Percentiles rank a stretch among this genome's conserved stretches.
Conservation (phyloP, 805 yeast genomes). For the Saturnispora sanitii region DNA sequence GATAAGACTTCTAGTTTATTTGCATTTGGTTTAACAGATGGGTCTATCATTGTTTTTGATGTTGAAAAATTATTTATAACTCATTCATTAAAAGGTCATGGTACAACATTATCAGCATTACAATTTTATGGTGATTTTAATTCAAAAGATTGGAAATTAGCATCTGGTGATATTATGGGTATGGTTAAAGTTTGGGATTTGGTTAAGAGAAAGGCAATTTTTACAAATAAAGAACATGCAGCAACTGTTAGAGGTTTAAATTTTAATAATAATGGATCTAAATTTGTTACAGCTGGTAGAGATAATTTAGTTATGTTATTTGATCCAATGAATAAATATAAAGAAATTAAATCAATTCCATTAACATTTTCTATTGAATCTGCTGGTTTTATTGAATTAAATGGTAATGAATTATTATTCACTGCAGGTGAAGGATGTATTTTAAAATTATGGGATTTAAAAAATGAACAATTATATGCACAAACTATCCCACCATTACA, state of each 20-base stretch:
- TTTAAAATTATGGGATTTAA: slow-evolving; percentile 55
- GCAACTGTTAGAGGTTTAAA: slow-evolving; percentile 82
- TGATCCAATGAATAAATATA: slow-evolving; percentile 37
- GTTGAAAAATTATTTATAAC: slow-evolving; percentile 80
- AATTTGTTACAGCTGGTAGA: slow-evolving; percentile 77
- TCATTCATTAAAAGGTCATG: slow-evolving; percentile 89
- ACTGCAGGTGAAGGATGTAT: slow-evolving; percentile 74
- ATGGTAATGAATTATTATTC: slow-evolving; percentile 33
- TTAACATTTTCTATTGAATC: slow-evolving; percentile 64
- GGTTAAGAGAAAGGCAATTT: slow-evolving; percentile 64
- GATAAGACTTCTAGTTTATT: slow-evolving; percentile 78
- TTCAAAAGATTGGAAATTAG: slow-evolving; percentile 63
- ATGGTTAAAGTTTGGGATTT: slow-evolving; percentile 47
- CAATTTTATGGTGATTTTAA: slow-evolving; percentile 64
- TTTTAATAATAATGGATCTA: slow-evolving; percentile 42
- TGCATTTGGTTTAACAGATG: slow-evolving; percentile 95
- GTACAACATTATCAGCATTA: slow-evolving; percentile 73
- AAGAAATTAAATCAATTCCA: slow-evolving; percentile 57
- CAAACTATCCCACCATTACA: slow-evolving; percentile 38
- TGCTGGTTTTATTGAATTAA: slow-evolving; percentile 44
- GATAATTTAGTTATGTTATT: slow-evolving; percentile 66
- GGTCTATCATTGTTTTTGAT: slow-evolving; percentile 86
- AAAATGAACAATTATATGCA: slow-evolving; percentile 38
- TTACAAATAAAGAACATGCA: slow-evolving; percentile 59
- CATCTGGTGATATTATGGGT: slow-evolving; percentile 59